phyloP scores from a whole-genome alignment of 2,329 filamentous ascomycete genomes.

The Aschersonia sp. region DNA sequence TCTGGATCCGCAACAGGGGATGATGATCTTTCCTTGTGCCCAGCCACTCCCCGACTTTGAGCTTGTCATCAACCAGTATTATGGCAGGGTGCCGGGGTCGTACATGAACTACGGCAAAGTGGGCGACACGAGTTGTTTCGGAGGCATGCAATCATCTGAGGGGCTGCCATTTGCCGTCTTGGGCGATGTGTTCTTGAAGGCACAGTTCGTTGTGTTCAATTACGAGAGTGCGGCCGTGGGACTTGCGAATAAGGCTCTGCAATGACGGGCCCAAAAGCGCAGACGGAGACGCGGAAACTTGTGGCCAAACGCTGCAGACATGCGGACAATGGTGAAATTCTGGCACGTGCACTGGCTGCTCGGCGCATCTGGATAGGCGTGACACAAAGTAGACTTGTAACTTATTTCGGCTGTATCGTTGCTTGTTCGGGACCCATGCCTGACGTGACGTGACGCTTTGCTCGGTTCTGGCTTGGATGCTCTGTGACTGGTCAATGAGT shows the following conservation, averaged over 20 bases:
- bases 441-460: too few relatives aligned
- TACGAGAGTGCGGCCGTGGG: constrained; percentile 16
- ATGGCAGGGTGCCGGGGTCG: constrained; percentile 18
- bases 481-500: too few relatives aligned
- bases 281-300: too few relatives aligned
- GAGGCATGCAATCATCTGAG: constrained; percentile 22
- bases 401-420: too few relatives aligned
- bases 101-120: constrained; percentile 22
- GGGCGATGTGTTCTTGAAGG: constrained; percentile 26
- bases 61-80: constrained; percentile 19
- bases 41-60: constrained; percentile 29
- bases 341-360: too few relatives aligned
- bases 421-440: too few relatives aligned
- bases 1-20: constrained; percentile 29
- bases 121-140: constrained; percentile 16
- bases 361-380: too few relatives aligned
- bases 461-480: too few relatives aligned
- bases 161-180: constrained; percentile 23
- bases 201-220: constrained; percentile 28
- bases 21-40: constrained; percentile 44
- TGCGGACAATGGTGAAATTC: too few relatives aligned
- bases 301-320: too few relatives aligned
- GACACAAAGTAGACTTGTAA: too few relatives aligned
- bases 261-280: neutral
- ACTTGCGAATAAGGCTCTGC: constrained; percentile 21